phyloP scores from a whole-genome alignment of 305 asterid genomes.

The Lippia alba region DNA sequence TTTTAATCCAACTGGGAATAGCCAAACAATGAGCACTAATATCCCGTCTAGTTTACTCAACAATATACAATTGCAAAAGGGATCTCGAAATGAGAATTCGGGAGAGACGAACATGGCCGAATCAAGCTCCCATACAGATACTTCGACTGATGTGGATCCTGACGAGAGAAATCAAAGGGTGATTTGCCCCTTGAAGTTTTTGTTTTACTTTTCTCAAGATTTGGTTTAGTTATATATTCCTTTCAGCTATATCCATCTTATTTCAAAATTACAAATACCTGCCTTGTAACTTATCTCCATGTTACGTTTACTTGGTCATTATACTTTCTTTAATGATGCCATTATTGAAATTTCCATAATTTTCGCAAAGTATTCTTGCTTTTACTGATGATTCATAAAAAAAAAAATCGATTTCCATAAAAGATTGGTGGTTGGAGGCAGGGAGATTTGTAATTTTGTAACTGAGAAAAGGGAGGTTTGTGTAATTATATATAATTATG shows the following conservation, averaged over 20 bases:
- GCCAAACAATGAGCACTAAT: constrained; percentile 43
- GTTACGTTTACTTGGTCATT: no score
- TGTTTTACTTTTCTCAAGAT: no score
- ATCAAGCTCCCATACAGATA: constrained; percentile 63
- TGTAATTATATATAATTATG: no score
- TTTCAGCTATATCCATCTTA: no score
- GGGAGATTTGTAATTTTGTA: background rate
- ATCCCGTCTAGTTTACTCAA: constrained; percentile 44
- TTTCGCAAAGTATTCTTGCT: background rate
- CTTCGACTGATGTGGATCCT: constrained; percentile 68
- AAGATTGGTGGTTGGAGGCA: background rate
- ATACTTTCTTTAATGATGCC: background rate
- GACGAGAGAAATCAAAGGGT: constrained; percentile 64
- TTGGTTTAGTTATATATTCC: background rate
- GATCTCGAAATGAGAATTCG: constrained; percentile 62
- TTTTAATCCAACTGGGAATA: constrained; percentile 42
- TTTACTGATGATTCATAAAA: background rate
- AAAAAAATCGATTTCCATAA: background rate
- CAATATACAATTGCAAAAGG: constrained; percentile 36
- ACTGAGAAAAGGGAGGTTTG: no score
- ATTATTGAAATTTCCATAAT: no score
- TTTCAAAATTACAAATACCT: no score
- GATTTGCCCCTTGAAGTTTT: no score
- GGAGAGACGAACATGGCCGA: constrained; percentile 72
- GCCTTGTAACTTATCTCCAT: no score